Evolutionary conservation across 1,284 basidiomycete species (phyloP).

Genomic region (Albatrellus sp.): DNA sequence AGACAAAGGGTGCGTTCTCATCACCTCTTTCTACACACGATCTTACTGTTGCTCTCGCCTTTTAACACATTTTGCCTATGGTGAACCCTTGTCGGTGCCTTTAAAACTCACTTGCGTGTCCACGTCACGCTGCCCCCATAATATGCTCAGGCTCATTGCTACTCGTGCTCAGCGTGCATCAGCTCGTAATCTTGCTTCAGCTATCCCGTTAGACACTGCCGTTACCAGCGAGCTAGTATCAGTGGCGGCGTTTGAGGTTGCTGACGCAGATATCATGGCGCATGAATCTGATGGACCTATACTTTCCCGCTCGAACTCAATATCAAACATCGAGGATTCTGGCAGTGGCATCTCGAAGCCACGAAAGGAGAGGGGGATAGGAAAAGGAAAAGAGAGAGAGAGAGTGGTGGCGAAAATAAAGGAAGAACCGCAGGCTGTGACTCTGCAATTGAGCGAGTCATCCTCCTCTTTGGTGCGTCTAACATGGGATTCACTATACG

Average conservation of each 20-base stretch:
- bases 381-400: constrained; percentile 41
- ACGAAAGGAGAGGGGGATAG: constrained; percentile 21
- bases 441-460: constrained; percentile 15
- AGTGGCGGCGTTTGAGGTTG: constrained; percentile 24
- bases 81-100: constrained; percentile 9
- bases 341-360: constrained; percentile 16
- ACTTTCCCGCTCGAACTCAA: constrained; percentile 51
- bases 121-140: constrained; percentile 11
- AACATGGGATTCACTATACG: too few relatives aligned
- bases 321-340: constrained; percentile 32
- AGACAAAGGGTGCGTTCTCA: constrained; percentile 53
- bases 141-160: constrained; percentile 31
- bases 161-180: constrained; percentile 65
- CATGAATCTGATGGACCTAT: constrained; percentile 9
- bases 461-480: constrained; percentile 17
- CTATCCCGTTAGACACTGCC: constrained; percentile 25
- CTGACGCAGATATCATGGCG: constrained; percentile 23
- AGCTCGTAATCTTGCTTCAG: constrained; percentile 49
- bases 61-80: constrained; percentile 1
- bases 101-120: constrained; percentile 10
- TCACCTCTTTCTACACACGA: background rate
- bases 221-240: constrained; percentile 19
- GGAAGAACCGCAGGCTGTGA: constrained; percentile 45
- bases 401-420: constrained; percentile 40
- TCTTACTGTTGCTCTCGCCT: background rate